Evolutionary conservation across 1,139 yeast genomes (phyloP).

Genomic region (Debaryomyces nepalensis): DNA sequence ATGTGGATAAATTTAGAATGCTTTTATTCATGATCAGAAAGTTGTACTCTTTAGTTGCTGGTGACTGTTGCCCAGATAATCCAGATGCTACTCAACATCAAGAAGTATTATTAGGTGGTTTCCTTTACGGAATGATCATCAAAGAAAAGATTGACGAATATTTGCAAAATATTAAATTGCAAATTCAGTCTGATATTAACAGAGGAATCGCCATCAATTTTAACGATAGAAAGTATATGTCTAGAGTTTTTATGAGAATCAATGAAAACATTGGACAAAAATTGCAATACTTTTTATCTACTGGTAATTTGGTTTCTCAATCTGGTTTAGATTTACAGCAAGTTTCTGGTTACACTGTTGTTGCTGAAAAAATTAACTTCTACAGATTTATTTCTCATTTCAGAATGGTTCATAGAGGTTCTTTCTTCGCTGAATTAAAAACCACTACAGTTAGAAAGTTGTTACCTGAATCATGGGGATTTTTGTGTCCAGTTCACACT

Average conservation of each 20-base stretch:
- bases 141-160: slow-evolving; percentile 97
- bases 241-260: slow-evolving; percentile 75
- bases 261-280: slow-evolving; percentile 96
- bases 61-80: slow-evolving; percentile 95
- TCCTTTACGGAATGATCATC: slow-evolving; percentile 93
- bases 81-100: slow-evolving; percentile 99
- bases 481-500: slow-evolving; percentile 97
- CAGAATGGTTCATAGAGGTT: slow-evolving; percentile 99
- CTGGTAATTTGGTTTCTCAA: slow-evolving; percentile 96
- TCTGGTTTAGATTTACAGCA: slow-evolving; percentile 98
- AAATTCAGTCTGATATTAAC: slow-evolving; percentile 77
- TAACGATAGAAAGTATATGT: slow-evolving; percentile 79
- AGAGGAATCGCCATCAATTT: slow-evolving; percentile 86
- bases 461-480: slow-evolving; percentile 98
- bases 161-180: slow-evolving; percentile 70
- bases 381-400: slow-evolving; percentile 96
- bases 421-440: slow-evolving; percentile 96
- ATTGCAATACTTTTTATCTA: slow-evolving; percentile 89
- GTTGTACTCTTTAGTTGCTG: slow-evolving; percentile 91
- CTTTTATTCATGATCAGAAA: slow-evolving; percentile 93
- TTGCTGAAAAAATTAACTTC: slow-evolving; percentile 97
- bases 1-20: slow-evolving; percentile 81
- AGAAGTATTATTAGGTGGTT: slow-evolving; percentile 94
- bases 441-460: slow-evolving; percentile 96
- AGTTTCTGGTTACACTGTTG: slow-evolving; percentile 97